Evolutionary conservation across 768 basidiomycete genomes (phyloP).

Genomic region (Hydnomerulius pinastri): DNA sequence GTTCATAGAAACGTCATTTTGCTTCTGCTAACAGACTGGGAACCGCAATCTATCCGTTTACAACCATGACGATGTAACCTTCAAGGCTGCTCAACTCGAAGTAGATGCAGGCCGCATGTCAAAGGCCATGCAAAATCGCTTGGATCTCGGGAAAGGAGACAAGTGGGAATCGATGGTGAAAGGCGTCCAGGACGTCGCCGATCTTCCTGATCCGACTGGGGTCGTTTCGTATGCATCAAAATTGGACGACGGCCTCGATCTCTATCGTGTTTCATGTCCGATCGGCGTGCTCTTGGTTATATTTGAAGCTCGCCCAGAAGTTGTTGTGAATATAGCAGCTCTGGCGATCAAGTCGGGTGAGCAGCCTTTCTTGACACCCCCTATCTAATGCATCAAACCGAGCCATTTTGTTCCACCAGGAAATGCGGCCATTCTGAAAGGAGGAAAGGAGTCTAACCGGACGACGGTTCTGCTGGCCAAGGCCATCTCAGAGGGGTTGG

Average conservation of each 20-base stretch:
- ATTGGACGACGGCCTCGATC: conserved; percentile 82
- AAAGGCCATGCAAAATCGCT: conserved; percentile 75
- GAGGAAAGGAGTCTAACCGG: conserved; percentile 90
- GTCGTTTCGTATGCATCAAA: conserved; percentile 86
- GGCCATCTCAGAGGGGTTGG: conserved; percentile 77
- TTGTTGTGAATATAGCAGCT: conserved; percentile 95
- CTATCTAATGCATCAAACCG: neutral
- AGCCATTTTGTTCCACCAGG: conserved; percentile 55
- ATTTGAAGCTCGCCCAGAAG: conserved; percentile 96
- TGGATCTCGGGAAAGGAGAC: conserved; percentile 76
- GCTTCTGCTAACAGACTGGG: neutral
- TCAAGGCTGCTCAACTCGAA: conserved; percentile 76
- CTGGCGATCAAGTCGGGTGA: conserved; percentile 95
- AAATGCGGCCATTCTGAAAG: conserved; percentile 96
- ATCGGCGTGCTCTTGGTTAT: conserved; percentile 96
- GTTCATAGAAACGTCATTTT: neutral
- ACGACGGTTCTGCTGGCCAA: conserved; percentile 77
- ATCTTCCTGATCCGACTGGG: conserved; percentile 85
- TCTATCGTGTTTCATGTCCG: conserved; percentile 94
- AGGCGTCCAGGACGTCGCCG: conserved; percentile 85
- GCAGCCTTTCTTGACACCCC: conserved; percentile 20
- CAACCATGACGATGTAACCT: neutral
- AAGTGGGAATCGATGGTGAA: conserved; percentile 96
- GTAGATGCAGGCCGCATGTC: conserved; percentile 87
- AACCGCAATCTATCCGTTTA: conserved; percentile 2